These are phyloP conservation scores for Eucalyptus camaldulensis DNA, from an alignment of 345 rosid genomes.

Conservation along the genomic window DNA sequence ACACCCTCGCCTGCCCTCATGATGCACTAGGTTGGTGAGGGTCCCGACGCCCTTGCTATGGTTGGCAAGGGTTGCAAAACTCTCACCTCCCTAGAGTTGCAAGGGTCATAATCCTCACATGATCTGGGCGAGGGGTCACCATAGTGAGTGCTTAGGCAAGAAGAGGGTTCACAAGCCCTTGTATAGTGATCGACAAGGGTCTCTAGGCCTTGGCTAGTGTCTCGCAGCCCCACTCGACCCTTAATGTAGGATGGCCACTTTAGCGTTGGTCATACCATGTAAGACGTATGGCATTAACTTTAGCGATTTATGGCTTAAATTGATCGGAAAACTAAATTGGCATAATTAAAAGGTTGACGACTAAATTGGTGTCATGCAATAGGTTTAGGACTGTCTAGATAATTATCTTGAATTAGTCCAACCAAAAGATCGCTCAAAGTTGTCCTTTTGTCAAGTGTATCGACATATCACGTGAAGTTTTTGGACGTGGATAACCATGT, in stretches of 20 bases:
- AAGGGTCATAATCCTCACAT: neutral
- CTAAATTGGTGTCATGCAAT: neutral
- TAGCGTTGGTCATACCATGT: fast-evolving
- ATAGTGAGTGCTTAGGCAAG: neutral
- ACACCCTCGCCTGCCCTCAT: neutral
- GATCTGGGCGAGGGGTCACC: neutral
- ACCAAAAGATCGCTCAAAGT: neutral
- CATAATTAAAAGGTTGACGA: neutral
- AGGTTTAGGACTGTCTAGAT: neutral
- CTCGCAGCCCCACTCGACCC: neutral
- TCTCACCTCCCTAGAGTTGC: neutral
- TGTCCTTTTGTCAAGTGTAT: neutral
- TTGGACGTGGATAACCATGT: neutral
- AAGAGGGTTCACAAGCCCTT: neutral
- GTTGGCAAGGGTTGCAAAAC: neutral
- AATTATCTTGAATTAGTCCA: neutral
- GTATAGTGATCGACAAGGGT: neutral
- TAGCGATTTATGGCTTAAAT: neutral
- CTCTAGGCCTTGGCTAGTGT: neutral
- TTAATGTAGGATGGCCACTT: neutral
- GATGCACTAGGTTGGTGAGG: neutral
- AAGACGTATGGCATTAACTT: neutral
- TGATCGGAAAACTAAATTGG: neutral
- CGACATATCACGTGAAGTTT: neutral
- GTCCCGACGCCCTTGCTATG: fast-evolving